phyloP scores from a whole-genome alignment of 139 green algal genomes.

The Mesostigma viride region DNA sequence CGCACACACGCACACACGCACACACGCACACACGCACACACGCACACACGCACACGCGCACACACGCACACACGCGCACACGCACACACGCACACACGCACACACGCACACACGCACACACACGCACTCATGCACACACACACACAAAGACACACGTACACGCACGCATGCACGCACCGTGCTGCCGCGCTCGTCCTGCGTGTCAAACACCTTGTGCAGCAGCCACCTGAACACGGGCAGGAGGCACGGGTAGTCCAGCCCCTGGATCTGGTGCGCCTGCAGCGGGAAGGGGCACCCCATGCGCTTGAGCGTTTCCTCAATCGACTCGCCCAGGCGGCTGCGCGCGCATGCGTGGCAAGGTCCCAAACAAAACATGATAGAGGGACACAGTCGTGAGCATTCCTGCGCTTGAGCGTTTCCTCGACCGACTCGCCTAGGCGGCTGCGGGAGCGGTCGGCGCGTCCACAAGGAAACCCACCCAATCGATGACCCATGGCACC shows the following conservation, averaged over 20 bases:
- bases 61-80: too few species aligned
- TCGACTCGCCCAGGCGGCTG: conserved; percentile 10
- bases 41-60: too few species aligned
- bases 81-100: too few species aligned
- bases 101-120: too few species aligned
- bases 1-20: too few species aligned
- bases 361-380: conserved; percentile 2
- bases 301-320: conserved; percentile 10
- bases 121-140: too few species aligned
- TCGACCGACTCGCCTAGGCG: too few species aligned
- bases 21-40: too few species aligned
- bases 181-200: background rate
- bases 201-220: conserved; percentile 1
- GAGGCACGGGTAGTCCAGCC: conserved; percentile 13
- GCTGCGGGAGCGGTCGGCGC: background rate
- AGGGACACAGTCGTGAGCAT: background rate
- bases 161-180: conserved; percentile 10
- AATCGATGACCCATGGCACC: too few species aligned
- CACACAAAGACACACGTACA: too few species aligned
- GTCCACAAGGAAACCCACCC: background rate
- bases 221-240: conserved; percentile 20
- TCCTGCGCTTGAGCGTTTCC: background rate
- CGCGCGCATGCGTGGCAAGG: conserved; percentile 4
- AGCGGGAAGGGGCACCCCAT: conserved; percentile 17
- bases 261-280: conserved; percentile 24